phyloP scores from a whole-genome alignment of 192 early-diverging fungal genomes.

The Chytriomyces hyalinus region DNA sequence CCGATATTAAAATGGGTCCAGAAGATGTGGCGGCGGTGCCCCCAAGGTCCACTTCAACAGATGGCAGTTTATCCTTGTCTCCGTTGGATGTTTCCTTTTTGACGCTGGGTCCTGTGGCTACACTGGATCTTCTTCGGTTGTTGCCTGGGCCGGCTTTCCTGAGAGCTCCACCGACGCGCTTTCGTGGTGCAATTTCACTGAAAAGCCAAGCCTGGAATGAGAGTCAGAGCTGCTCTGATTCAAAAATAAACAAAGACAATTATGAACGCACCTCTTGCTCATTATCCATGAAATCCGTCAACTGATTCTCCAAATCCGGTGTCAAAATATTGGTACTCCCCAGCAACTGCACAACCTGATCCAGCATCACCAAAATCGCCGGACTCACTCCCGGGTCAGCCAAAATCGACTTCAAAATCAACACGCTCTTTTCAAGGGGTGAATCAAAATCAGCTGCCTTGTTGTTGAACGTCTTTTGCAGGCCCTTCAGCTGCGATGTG shows the following conservation, averaged over 20 bases:
- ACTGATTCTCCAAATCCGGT: constrained; percentile 49
- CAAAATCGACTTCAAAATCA: constrained; percentile 52
- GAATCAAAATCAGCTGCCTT: constrained; percentile 56
- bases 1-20: no score
- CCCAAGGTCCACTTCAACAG: background rate
- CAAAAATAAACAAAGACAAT: background rate
- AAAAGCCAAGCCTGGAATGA: constrained; percentile 54
- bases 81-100: constrained; percentile 10
- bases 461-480: constrained; percentile 50
- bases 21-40: no score
- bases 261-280: constrained; percentile 51
- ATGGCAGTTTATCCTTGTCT: background rate
- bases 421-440: constrained; percentile 56
- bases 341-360: constrained; percentile 40
- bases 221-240: background rate
- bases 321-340: constrained; percentile 52
- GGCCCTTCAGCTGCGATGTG: constrained; percentile 50
- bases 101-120: background rate
- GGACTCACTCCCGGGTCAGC: constrained; percentile 51
- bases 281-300: constrained; percentile 48
- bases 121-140: constrained; percentile 16
- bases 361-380: constrained; percentile 43
- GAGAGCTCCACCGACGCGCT: constrained; percentile 28
- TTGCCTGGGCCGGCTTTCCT: constrained; percentile 15
- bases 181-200: constrained; percentile 51